Conservation (phyloP, 164 flowering plant genomes). For the Chloranthus sessilifolius region DNA sequence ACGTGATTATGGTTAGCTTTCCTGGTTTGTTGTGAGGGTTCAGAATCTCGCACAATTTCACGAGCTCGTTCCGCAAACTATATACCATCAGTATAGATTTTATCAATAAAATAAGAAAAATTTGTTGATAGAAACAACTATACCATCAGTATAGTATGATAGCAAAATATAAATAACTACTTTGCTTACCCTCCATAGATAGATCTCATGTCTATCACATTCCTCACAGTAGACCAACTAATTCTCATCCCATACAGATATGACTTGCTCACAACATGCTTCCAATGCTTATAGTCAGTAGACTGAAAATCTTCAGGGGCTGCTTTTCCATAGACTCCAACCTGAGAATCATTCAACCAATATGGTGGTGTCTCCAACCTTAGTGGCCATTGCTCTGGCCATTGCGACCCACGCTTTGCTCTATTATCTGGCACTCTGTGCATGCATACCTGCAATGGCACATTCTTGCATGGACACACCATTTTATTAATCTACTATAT, state of each 20-base stretch:
- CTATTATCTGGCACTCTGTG: slow-evolving; percentile 60
- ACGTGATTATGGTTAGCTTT: too few species aligned
- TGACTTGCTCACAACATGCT: slow-evolving; percentile 69
- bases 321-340: slow-evolving; percentile 88
- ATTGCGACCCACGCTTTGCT: slow-evolving; percentile 62
- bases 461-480: too few species aligned
- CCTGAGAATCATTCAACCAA: slow-evolving; percentile 73
- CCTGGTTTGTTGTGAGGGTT: too few species aligned
- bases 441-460: slow-evolving; percentile 82
- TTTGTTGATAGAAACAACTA: too few species aligned
- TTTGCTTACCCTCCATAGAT: slow-evolving; percentile 92
- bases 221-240: slow-evolving; percentile 76
- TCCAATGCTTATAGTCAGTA: slow-evolving; percentile 89
- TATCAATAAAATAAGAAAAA: too few species aligned
- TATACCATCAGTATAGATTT: too few species aligned
- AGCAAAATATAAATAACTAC: too few species aligned
- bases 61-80: too few species aligned
- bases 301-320: slow-evolving; percentile 83
- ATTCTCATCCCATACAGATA: slow-evolving; percentile 76
- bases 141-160: too few species aligned
- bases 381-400: slow-evolving; percentile 91
- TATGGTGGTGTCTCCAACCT: slow-evolving; percentile 67
- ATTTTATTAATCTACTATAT: not conserved
- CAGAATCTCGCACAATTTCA: too few species aligned
- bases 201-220: slow-evolving; percentile 98